These are phyloP conservation scores for Euphorbia celastroides DNA, from an alignment of 441 rosid genomes.

Conservation along the genomic window DNA sequence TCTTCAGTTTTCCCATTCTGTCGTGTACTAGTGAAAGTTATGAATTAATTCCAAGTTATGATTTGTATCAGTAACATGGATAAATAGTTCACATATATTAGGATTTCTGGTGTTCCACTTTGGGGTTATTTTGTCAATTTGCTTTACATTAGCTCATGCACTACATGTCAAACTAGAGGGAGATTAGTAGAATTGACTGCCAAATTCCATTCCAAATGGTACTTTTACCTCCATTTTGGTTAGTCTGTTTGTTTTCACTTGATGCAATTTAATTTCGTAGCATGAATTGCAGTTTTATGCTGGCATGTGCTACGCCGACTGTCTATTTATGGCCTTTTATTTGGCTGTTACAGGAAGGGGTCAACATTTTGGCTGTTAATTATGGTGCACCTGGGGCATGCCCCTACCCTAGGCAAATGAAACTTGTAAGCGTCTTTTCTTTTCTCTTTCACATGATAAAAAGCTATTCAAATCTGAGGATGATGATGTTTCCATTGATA, in stretches of 20 bases:
- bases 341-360: constrained; percentile 59
- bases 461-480: not conserved
- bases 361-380: constrained; percentile 72
- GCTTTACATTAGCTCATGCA: not conserved
- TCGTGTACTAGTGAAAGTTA: not conserved
- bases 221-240: not conserved
- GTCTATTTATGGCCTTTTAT: not conserved
- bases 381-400: constrained; percentile 90
- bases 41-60: not conserved
- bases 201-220: not conserved
- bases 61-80: not conserved
- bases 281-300: not conserved
- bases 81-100: not conserved
- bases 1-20: not conserved
- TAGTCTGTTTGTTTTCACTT: not conserved
- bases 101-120: not conserved
- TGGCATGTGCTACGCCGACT: not conserved
- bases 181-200: not conserved
- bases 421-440: constrained; percentile 50
- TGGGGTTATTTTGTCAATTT: not conserved
- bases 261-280: constrained; percentile 1
- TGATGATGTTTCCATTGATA: not conserved
- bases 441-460: constrained; percentile 7
- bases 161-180: not conserved
- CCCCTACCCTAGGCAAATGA: constrained; percentile 71